Conservation (phyloP, 2,329 filamentous ascomycete genomes). For the Paecilomyces sp. region DNA sequence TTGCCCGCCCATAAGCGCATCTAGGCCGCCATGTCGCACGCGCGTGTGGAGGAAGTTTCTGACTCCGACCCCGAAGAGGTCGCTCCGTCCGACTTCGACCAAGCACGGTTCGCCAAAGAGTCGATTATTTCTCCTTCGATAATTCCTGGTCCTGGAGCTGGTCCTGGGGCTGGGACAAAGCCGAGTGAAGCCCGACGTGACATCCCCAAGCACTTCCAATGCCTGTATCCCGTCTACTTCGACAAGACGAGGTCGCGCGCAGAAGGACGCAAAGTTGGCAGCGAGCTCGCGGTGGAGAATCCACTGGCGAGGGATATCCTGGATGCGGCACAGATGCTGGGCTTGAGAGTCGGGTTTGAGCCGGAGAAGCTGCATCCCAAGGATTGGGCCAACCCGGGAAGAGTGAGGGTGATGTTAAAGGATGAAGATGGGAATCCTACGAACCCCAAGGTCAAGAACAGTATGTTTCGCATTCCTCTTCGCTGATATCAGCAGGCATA, state of each 20-base stretch:
- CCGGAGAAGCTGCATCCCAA: constrained; percentile 88
- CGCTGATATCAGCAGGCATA: not conserved
- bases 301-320: constrained; percentile 86
- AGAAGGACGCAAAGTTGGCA: constrained; percentile 72
- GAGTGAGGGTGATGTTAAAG: constrained; percentile 70
- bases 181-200: constrained; percentile 43
- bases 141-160: constrained; percentile 18
- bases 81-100: constrained; percentile 62
- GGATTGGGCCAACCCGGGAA: constrained; percentile 94
- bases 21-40: constrained; percentile 58
- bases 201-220: constrained; percentile 69
- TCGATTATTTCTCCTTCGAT: constrained; percentile 31
- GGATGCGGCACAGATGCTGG: constrained; percentile 69
- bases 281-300: constrained; percentile 67
- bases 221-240: constrained; percentile 94
- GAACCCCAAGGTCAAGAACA: constrained; percentile 55
- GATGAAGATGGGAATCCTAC: constrained; percentile 44
- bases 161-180: constrained; percentile 18
- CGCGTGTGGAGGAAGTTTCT: constrained; percentile 86
- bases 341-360: constrained; percentile 64
- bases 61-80: constrained; percentile 87
- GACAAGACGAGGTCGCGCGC: constrained; percentile 60
- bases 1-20: not conserved
- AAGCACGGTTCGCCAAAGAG: constrained; percentile 30
- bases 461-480: constrained; percentile 34